Percentiles rank a stretch among this genome's conserved stretches.
phyloP scores from a whole-genome alignment of 2,329 filamentous ascomycete genomes.

The Aureobasidium sp. region DNA sequence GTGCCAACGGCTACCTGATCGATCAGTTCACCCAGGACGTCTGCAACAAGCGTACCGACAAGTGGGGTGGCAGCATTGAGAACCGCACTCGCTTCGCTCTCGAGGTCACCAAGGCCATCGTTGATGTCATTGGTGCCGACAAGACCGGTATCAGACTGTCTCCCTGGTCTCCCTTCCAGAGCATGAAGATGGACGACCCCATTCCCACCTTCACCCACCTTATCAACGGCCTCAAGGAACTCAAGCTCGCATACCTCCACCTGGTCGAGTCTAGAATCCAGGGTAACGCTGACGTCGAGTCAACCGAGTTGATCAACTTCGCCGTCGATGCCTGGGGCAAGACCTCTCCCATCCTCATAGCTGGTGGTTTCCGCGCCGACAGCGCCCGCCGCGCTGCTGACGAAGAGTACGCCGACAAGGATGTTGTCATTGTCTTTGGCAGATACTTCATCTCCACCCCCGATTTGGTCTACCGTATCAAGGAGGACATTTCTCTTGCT shows the following conservation, averaged over 20 bases:
- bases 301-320: slow-evolving; percentile 33
- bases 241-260: slow-evolving; percentile 53
- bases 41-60: slow-evolving; percentile 45
- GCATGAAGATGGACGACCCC: slow-evolving; percentile 54
- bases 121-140: slow-evolving; percentile 43
- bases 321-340: slow-evolving; percentile 38
- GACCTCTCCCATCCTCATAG: slow-evolving; percentile 38
- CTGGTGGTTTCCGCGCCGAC: slow-evolving; percentile 34
- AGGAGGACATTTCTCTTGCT: slow-evolving; percentile 34
- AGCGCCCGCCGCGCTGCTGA: slow-evolving; percentile 29
- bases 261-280: slow-evolving; percentile 50
- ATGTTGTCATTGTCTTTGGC: slow-evolving; percentile 40
- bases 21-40: slow-evolving; percentile 48
- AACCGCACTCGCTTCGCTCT: slow-evolving; percentile 43
- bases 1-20: background rate
- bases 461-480: slow-evolving; percentile 38
- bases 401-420: slow-evolving; percentile 34
- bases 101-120: slow-evolving; percentile 45
- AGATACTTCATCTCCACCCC: slow-evolving; percentile 42
- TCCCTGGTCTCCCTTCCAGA: slow-evolving; percentile 53
- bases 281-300: slow-evolving; percentile 34
- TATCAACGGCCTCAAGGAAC: slow-evolving; percentile 39
- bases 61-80: slow-evolving; percentile 39
- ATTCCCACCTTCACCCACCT: slow-evolving; percentile 55
- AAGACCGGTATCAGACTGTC: slow-evolving; percentile 49